A percentile compares a stretch with the other conserved stretches of the same genome.
Evolutionary conservation across 495 filamentous ascomycete genomes (phyloP).

Genomic region (Trichoderma orchidacearum): DNA sequence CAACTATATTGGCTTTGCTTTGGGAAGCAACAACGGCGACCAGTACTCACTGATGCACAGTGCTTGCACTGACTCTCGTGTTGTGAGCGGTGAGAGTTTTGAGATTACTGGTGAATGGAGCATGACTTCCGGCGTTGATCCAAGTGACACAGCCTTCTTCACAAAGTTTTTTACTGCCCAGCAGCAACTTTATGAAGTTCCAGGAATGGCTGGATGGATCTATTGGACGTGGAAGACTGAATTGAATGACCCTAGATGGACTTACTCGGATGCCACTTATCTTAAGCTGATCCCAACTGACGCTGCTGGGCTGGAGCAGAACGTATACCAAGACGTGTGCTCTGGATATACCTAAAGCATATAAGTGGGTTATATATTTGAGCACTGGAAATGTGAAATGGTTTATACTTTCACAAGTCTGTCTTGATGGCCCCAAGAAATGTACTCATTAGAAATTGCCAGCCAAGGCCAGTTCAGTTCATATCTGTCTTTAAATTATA

Average conservation of each 20-base stretch:
- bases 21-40: constrained; percentile 19
- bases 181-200: constrained; percentile 37
- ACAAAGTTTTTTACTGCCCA: constrained; percentile 40
- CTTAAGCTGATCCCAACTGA: constrained; percentile 9
- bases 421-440: no score
- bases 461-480: no score
- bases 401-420: no score
- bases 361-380: background rate
- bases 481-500: no score
- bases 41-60: constrained; percentile 14
- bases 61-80: constrained; percentile 10
- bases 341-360: background rate
- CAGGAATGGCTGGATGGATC: constrained; percentile 33
- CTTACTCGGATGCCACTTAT: constrained; percentile 9
- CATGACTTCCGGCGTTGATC: constrained; percentile 24
- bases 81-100: constrained; percentile 8
- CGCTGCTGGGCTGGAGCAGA: constrained; percentile 9
- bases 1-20: constrained; percentile 30
- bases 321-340: constrained; percentile 13
- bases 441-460: no score
- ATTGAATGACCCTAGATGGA: constrained; percentile 17
- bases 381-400: no score
- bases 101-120: constrained; percentile 42
- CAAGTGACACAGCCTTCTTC: constrained; percentile 25
- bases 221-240: constrained; percentile 44